phyloP scores from a whole-genome alignment of 2,329 filamentous ascomycete species.

The Xylariaceae sp. region DNA sequence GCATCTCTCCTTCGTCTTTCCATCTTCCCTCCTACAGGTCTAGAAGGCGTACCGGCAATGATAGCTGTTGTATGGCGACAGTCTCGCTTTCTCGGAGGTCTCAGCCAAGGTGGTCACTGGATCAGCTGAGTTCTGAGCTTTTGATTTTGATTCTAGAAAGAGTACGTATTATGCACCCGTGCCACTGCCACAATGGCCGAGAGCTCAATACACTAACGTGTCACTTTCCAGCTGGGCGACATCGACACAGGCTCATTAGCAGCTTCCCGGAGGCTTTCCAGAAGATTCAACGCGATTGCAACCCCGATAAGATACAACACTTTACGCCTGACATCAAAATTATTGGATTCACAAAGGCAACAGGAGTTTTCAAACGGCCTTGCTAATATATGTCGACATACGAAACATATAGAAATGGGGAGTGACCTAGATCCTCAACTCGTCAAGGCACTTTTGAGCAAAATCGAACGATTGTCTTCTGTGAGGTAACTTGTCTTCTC shows the following conservation, averaged over 20 bases:
- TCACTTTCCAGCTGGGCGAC: conserved; percentile 36
- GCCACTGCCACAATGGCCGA: no score
- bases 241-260: conserved; percentile 35
- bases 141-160: conserved; percentile 42
- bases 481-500: conserved; percentile 34
- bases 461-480: conserved; percentile 36
- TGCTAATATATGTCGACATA: conserved; percentile 37
- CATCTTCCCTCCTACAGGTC: background rate
- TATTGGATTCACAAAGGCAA: conserved; percentile 37
- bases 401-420: conserved; percentile 40
- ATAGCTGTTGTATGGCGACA: conserved; percentile 17
- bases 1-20: background rate
- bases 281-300: conserved; percentile 39
- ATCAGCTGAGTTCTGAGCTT: conserved; percentile 43
- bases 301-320: conserved; percentile 43
- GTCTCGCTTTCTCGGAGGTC: conserved; percentile 3
- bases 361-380: conserved; percentile 33
- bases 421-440: conserved; percentile 40
- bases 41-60: background rate
- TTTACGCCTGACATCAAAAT: conserved; percentile 37
- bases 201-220: conserved; percentile 16
- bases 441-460: conserved; percentile 36
- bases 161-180: conserved; percentile 28
- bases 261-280: conserved; percentile 37
- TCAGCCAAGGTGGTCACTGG: conserved; percentile 27